These are phyloP conservation scores for Xylaria castorea DNA, from an alignment of 495 filamentous ascomycete species.

Conservation along the genomic window DNA sequence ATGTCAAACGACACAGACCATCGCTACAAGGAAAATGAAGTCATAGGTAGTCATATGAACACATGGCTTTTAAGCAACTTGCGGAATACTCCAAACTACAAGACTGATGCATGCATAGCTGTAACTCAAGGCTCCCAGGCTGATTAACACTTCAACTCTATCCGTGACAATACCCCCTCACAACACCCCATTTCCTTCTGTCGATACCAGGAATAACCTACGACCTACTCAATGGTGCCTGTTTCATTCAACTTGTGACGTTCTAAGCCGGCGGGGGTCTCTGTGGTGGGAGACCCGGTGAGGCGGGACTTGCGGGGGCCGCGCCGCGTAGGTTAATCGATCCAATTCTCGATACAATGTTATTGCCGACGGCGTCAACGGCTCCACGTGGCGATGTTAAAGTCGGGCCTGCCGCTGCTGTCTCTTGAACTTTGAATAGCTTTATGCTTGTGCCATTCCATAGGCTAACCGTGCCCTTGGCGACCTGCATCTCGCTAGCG, in stretches of 20 bases:
- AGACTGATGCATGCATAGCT: neutral
- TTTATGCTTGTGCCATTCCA: constrained; percentile 93
- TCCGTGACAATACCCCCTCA: neutral
- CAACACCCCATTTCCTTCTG: neutral
- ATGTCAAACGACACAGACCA: neutral
- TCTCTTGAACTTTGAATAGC: constrained; percentile 89
- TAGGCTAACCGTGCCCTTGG: constrained; percentile 87
- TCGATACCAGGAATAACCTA: neutral
- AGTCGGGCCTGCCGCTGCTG: constrained; percentile 77
- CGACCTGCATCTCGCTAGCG: constrained; percentile 83
- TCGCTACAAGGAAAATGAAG: neutral
- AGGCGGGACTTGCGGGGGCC: constrained; percentile 27
- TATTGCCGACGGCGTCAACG: constrained; percentile 94
- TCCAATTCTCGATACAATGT: constrained; percentile 86
- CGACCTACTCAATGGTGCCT: neutral
- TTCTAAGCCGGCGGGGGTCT: constrained; percentile 26
- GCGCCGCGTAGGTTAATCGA: constrained; percentile 66
- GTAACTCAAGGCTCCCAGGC: neutral
- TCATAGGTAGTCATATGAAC: neutral
- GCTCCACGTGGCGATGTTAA: constrained; percentile 85
- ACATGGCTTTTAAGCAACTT: neutral
- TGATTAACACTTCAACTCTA: constrained; percentile 11
- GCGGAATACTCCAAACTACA: constrained; percentile 10
- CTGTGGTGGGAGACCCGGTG: constrained; percentile 37
- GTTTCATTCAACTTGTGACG: neutral